Evolutionary conservation across 2,329 filamentous ascomycete genomes (phyloP).

Genomic region (Dendryphion nanum): DNA sequence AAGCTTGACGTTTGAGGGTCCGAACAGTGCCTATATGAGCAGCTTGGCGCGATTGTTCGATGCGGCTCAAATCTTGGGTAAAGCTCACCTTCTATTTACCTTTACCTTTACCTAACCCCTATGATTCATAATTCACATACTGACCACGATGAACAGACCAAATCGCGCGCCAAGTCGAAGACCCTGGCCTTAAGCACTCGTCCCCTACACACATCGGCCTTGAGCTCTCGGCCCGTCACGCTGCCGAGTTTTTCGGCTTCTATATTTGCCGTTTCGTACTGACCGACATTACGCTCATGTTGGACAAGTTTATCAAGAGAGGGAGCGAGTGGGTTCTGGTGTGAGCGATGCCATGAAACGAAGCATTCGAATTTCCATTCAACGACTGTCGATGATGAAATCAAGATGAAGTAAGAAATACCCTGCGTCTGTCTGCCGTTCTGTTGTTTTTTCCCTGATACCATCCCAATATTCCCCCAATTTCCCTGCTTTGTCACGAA

Average conservation of each 20-base stretch:
- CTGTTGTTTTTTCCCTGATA: too few species aligned
- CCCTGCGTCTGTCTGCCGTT: too few species aligned
- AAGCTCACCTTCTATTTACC: too few species aligned
- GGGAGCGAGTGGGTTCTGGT: constrained; percentile 89
- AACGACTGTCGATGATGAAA: too few species aligned
- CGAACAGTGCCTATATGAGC: constrained; percentile 87
- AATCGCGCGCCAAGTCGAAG: constrained; percentile 93
- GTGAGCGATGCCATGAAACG: constrained; percentile 28
- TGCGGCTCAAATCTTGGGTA: constrained; percentile 88
- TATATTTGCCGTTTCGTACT: constrained; percentile 96
- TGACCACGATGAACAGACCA: constrained; percentile 61
- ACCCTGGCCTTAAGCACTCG: constrained; percentile 86
- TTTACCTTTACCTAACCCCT: not conserved
- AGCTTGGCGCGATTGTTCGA: constrained; percentile 89
- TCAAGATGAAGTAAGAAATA: too few species aligned
- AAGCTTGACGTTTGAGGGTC: constrained; percentile 72
- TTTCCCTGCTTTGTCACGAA: too few species aligned
- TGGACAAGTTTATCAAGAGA: constrained; percentile 97
- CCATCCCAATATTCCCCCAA: too few species aligned
- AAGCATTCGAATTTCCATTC: too few species aligned
- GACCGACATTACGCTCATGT: constrained; percentile 74
- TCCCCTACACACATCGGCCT: constrained; percentile 94
- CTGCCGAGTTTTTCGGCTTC: constrained; percentile 96
- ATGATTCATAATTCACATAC: not conserved
- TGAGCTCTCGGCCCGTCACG: constrained; percentile 88